Percentiles rank a stretch among this genome's conserved stretches.
phyloP scores from a whole-genome alignment of 176 grass and related monocot genomes.

The Avena insularis region DNA sequence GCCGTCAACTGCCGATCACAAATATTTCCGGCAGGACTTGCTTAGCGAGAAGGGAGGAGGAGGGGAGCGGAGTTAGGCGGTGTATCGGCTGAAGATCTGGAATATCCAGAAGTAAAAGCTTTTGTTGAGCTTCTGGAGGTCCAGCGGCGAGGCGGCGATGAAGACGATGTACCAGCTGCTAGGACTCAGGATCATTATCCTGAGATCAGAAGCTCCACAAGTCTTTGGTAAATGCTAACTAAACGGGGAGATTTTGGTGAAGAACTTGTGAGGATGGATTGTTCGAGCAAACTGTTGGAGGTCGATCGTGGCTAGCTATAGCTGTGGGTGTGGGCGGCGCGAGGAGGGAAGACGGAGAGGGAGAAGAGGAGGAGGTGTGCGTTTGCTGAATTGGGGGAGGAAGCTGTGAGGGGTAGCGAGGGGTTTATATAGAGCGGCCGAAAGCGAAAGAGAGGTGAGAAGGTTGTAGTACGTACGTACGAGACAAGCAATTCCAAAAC shows the following conservation, averaged over 20 bases:
- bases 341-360: neutral
- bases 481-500: slow-evolving; percentile 52
- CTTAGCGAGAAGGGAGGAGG: no score
- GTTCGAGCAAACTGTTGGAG: neutral
- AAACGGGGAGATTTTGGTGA: neutral
- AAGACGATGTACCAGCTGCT: slow-evolving; percentile 41
- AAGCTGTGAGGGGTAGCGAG: neutral
- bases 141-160: slow-evolving; percentile 44
- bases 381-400: neutral
- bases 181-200: slow-evolving; percentile 69
- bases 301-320: neutral
- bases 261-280: neutral
- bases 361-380: no score
- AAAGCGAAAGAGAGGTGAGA: neutral
- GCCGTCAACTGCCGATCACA: slow-evolving; percentile 38
- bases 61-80: neutral
- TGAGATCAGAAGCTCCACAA: neutral
- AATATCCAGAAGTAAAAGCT: slow-evolving; percentile 96
- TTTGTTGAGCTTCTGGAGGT: slow-evolving; percentile 63
- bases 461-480: neutral
- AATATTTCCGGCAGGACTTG: slow-evolving; percentile 52
- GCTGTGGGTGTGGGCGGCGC: neutral
- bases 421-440: slow-evolving; percentile 23
- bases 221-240: neutral
- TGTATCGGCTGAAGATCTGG: slow-evolving; percentile 70